Conservation (phyloP, 805 yeast species). For the Kodamaea hsintzibuensis region DNA sequence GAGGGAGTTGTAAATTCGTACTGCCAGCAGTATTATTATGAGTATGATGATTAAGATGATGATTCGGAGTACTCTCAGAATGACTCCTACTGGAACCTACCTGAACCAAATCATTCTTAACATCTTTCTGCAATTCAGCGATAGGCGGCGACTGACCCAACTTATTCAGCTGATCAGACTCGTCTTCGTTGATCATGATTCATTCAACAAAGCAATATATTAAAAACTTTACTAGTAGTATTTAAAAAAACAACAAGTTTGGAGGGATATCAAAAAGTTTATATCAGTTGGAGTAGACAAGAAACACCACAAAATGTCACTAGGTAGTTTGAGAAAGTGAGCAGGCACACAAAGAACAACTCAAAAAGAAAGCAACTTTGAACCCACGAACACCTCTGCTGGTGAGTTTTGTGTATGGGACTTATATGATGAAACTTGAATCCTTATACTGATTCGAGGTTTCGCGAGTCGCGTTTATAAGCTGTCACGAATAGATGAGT, state of each 20-base stretch:
- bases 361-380: background rate
- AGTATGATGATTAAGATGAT: background rate
- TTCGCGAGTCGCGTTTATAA: background rate
- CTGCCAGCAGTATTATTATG: slow-evolving; percentile 8
- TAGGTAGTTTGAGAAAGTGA: background rate
- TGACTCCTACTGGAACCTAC: background rate
- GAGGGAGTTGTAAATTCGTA: slow-evolving; percentile 4
- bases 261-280: background rate
- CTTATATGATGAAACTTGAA: background rate
- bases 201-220: background rate
- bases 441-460: background rate
- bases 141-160: slow-evolving; percentile 1
- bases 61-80: background rate
- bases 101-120: background rate
- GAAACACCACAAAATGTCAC: slow-evolving; percentile 3
- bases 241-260: background rate
- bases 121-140: background rate
- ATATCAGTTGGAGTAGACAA: background rate
- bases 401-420: background rate
- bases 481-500: background rate
- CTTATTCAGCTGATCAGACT: background rate
- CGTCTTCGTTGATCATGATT: background rate
- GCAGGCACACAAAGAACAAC: background rate
- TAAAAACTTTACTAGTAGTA: background rate
- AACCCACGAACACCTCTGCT: background rate